Evolutionary conservation across 75 land plant genomes (phyloP).

Genomic region (Sequoiadendron giganteum): DNA sequence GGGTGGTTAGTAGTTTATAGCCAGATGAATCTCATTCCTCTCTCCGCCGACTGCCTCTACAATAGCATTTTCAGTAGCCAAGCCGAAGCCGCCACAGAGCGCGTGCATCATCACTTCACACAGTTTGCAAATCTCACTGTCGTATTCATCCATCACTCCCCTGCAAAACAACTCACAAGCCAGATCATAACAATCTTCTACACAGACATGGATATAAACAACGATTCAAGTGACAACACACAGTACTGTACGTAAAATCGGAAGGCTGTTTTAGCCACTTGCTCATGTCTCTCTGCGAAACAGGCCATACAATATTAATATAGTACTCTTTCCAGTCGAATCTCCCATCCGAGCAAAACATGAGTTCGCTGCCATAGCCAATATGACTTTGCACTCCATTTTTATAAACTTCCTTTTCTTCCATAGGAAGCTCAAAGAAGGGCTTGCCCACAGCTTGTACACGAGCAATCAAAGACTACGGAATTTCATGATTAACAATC

Average conservation of each 20-base stretch:
- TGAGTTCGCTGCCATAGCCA: conserved; percentile 51
- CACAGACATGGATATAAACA: not conserved
- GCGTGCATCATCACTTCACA: too few relatives aligned
- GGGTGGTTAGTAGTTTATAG: conserved; percentile 54
- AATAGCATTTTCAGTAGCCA: not conserved
- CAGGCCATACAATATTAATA: conserved; percentile 1
- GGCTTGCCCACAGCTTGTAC: conserved; percentile 20
- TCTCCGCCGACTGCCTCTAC: not conserved
- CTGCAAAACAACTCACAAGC: not conserved
- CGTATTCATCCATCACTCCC: too few relatives aligned
- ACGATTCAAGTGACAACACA: too few relatives aligned
- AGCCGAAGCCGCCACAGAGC: too few relatives aligned
- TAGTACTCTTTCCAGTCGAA: conserved; percentile 42
- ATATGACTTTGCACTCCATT: conserved; percentile 19
- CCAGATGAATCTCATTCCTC: conserved; percentile 24
- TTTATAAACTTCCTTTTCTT: conserved; percentile 53
- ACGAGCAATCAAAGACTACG: conserved; percentile 14
- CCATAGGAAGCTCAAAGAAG: conserved; percentile 58
- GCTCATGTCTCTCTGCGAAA: conserved; percentile 13
- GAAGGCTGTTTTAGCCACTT: conserved; percentile 45
- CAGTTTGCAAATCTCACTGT: too few relatives aligned
- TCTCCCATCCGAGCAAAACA: conserved; percentile 33
- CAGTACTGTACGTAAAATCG: conserved; percentile 27
- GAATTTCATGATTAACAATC: conserved; percentile 23
- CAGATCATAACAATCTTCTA: not conserved